phyloP scores from a whole-genome alignment of 768 basidiomycete genomes.

The Leucocoprinus leucothites region DNA sequence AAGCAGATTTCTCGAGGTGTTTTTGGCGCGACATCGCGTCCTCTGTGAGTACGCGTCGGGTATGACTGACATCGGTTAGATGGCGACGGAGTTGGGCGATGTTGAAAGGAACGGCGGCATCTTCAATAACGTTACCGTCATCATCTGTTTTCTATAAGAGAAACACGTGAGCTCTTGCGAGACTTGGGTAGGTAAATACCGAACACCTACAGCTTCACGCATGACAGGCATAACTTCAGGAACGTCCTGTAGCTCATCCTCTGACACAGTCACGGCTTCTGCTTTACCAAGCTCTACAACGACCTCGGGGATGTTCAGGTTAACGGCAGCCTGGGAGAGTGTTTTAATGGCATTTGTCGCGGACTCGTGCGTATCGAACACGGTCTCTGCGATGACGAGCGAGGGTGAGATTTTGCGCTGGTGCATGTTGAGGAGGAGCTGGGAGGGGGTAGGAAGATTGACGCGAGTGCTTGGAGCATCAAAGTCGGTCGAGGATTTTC shows the following conservation, averaged over 20 bases:
- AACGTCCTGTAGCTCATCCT: constrained; percentile 46
- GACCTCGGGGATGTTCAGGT: constrained; percentile 12
- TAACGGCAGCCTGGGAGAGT: constrained; percentile 52
- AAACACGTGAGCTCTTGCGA: constrained; percentile 15
- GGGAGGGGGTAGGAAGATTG: constrained; percentile 20
- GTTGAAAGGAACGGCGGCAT: constrained; percentile 66
- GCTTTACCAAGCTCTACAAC: constrained; percentile 27
- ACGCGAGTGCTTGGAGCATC: constrained; percentile 7
- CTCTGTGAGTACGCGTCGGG: constrained; percentile 59
- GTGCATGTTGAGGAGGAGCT: constrained; percentile 43
- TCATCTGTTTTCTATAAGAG: constrained; percentile 16
- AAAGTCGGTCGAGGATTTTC: not conserved
- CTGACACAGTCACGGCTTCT: constrained; percentile 35
- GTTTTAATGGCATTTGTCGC: constrained; percentile 51
- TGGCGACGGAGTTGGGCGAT: constrained; percentile 68
- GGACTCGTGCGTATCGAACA: constrained; percentile 51
- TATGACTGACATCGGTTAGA: constrained; percentile 59
- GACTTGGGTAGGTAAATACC: not conserved
- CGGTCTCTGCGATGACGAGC: constrained; percentile 54
- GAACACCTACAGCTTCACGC: constrained; percentile 32
- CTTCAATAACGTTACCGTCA: constrained; percentile 19
- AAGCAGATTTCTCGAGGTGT: constrained; percentile 80
- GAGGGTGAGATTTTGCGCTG: constrained; percentile 47
- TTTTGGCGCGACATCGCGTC: constrained; percentile 76
- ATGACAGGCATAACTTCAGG: constrained; percentile 64